These are phyloP conservation scores for Pythium monospermum DNA, from an alignment of 352 stramenopile genomes.

Conservation along the genomic window DNA sequence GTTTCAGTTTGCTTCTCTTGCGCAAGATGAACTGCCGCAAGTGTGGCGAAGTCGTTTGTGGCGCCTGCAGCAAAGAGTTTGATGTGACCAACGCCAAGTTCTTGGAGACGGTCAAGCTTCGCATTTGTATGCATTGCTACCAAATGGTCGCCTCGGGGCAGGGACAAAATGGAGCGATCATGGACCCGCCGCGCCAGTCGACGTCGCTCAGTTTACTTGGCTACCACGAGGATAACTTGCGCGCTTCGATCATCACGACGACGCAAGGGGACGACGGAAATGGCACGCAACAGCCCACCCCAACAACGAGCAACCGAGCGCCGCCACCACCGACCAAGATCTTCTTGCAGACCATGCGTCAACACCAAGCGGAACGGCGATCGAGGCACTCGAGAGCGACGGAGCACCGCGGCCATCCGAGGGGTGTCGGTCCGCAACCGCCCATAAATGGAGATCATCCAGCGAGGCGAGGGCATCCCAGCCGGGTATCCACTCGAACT, in stretches of 20 bases:
- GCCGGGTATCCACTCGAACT: too few relatives aligned
- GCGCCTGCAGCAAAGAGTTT: slow-evolving; percentile 83
- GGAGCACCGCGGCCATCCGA: too few relatives aligned
- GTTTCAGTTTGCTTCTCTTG: slow-evolving; percentile 75
- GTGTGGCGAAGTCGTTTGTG: slow-evolving; percentile 83
- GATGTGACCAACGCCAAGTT: slow-evolving; percentile 57
- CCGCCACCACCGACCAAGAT: slow-evolving; percentile 39
- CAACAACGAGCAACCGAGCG: slow-evolving; percentile 8
- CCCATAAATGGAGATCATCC: too few relatives aligned
- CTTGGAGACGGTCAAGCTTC: slow-evolving; percentile 61
- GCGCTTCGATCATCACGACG: slow-evolving; percentile 52
- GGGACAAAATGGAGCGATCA: slow-evolving; percentile 35
- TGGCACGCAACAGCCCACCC: slow-evolving; percentile 1
- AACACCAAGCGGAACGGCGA: slow-evolving; percentile 11
- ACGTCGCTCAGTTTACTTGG: slow-evolving; percentile 58
- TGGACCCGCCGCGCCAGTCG: slow-evolving; percentile 47
- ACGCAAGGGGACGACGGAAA: not conserved
- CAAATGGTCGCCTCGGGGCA: slow-evolving; percentile 71
- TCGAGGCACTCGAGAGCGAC: not conserved
- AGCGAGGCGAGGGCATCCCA: too few relatives aligned
- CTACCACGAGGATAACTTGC: slow-evolving; percentile 58
- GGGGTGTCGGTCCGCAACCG: too few relatives aligned
- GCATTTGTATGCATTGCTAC: slow-evolving; percentile 85
- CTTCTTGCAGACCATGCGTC: slow-evolving; percentile 64
- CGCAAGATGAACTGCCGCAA: slow-evolving; percentile 85